Percentiles rank a stretch among this genome's conserved stretches.
These are phyloP conservation scores for Tricladium varicosporioides DNA, from an alignment of 2,329 filamentous ascomycete genomes.

Conservation along the genomic window DNA sequence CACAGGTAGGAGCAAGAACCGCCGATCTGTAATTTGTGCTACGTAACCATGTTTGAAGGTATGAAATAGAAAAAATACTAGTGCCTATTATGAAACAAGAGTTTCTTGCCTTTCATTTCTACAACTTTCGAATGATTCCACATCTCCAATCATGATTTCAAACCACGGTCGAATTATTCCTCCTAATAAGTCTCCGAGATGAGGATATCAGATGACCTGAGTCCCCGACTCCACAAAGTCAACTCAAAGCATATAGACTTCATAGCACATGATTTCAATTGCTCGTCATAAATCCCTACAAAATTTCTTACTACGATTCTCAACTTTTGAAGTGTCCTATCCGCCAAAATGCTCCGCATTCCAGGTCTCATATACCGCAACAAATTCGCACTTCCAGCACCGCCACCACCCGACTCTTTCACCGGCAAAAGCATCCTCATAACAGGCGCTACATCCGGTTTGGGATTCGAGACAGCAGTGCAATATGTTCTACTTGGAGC, in stretches of 20 bases:
- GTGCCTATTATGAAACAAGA: no score
- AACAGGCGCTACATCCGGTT: constrained; percentile 42
- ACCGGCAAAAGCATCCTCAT: constrained; percentile 37
- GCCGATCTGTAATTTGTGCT: no score
- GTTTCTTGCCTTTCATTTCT: no score
- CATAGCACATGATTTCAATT: background rate
- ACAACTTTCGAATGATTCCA: no score
- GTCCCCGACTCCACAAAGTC: background rate
- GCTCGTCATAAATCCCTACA: background rate
- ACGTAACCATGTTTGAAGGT: no score
- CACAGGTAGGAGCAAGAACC: no score
- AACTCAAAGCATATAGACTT: background rate
- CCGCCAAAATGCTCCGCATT: constrained; percentile 13
- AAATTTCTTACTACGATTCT: background rate
- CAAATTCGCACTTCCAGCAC: constrained; percentile 25
- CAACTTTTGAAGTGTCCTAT: background rate
- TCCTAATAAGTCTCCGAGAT: constrained; percentile 13
- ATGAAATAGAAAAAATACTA: no score
- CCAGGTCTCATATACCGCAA: constrained; percentile 22
- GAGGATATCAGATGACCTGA: background rate
- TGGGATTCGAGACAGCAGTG: constrained; percentile 41
- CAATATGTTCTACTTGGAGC: constrained; percentile 42
- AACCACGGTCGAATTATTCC: constrained; percentile 7
- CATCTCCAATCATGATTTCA: background rate
- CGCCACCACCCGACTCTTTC: constrained; percentile 27